Evolutionary conservation across 495 filamentous ascomycete species (phyloP).

Genomic region (Filosporella fistucella): DNA sequence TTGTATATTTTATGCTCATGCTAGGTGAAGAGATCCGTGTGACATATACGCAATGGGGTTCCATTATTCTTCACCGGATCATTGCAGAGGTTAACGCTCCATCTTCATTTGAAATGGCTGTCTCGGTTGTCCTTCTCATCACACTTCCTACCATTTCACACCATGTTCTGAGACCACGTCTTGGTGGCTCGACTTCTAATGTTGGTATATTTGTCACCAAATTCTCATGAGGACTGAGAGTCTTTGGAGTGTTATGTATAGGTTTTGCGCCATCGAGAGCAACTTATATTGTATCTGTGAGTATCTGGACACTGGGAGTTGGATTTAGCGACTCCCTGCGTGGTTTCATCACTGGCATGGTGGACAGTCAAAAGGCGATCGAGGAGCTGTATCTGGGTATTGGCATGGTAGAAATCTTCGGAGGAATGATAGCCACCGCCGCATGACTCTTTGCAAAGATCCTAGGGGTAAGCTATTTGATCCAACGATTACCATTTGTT

Average conservation of each 20-base stretch:
- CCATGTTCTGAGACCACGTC: background rate
- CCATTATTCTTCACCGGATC: slow-evolving; percentile 5
- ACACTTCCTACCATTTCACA: slow-evolving; percentile 3
- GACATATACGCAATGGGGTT: slow-evolving; percentile 7
- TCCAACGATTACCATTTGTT: slow-evolving; percentile 2
- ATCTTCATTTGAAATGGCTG: slow-evolving; percentile 1
- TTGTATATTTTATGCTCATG: slow-evolving; percentile 4
- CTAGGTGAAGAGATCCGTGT: background rate
- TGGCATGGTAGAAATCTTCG: slow-evolving; percentile 7
- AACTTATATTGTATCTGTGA: background rate
- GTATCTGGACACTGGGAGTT: background rate
- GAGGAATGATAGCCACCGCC: slow-evolving; percentile 2
- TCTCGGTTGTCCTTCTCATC: slow-evolving; percentile 4
- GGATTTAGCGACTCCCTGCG: slow-evolving; percentile 1
- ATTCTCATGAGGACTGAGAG: too few species aligned
- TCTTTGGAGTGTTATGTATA: background rate
- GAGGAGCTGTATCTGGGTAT: slow-evolving; percentile 10
- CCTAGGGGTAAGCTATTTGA: background rate
- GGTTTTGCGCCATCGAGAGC: slow-evolving; percentile 1
- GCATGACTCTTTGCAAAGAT: slow-evolving; percentile 1
- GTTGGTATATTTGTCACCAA: too few species aligned
- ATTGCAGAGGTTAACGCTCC: slow-evolving; percentile 5
- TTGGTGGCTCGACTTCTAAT: too few species aligned
- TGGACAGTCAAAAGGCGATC: background rate
- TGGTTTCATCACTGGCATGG: slow-evolving; percentile 2